Evolutionary conservation across 2,329 filamentous ascomycete genomes (phyloP).

Genomic region (Aspergillus bombycis): DNA sequence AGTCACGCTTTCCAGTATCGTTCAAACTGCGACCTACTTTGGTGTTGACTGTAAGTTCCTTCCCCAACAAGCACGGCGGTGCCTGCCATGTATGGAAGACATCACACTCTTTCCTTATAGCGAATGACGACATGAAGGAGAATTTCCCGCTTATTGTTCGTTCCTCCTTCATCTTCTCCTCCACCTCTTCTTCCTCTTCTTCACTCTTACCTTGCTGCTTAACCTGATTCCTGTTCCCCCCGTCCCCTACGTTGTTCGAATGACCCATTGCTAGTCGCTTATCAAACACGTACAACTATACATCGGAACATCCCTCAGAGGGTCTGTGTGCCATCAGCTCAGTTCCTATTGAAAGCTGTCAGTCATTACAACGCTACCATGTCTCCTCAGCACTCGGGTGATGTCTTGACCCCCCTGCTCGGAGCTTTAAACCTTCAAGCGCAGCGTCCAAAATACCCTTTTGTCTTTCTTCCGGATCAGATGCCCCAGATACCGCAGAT

Average conservation of each 20-base stretch:
- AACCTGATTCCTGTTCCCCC: background rate
- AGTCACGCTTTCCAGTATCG: background rate
- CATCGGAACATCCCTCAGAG: background rate
- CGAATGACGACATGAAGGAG: background rate
- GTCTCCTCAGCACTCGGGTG: constrained; percentile 17
- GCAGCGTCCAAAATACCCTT: constrained; percentile 30
- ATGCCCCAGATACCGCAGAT: constrained; percentile 32
- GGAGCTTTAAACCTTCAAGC: constrained; percentile 32
- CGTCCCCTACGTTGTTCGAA: background rate
- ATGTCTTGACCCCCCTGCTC: constrained; percentile 28
- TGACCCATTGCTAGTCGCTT: background rate
- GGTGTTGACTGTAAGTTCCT: constrained; percentile 7
- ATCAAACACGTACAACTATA: background rate
- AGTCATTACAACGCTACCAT: constrained; percentile 12
- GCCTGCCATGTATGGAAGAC: background rate
- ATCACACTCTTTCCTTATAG: background rate
- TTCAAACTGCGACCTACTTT: background rate
- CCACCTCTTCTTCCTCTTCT: background rate
- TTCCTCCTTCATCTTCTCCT: constrained; percentile 3
- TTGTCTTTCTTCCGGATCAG: constrained; percentile 31
- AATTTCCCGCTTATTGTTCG: background rate
- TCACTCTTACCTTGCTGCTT: background rate
- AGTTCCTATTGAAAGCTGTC: background rate
- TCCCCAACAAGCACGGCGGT: background rate
- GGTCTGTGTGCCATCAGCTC: no score